phyloP scores from a whole-genome alignment of 2,329 filamentous ascomycete genomes.

The Talaromyces piceae region DNA sequence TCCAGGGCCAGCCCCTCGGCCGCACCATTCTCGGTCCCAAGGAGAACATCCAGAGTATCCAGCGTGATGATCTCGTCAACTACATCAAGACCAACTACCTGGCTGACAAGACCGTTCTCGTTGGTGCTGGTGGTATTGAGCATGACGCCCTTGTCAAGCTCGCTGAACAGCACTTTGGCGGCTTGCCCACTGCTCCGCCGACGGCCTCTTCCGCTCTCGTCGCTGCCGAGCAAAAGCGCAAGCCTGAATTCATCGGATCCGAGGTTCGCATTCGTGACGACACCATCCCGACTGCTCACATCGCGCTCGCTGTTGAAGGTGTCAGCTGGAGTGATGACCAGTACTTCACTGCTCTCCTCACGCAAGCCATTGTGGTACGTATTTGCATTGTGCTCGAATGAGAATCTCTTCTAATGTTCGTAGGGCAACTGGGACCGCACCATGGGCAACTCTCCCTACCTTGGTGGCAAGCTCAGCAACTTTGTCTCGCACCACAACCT shows the following conservation, averaged over 20 bases:
- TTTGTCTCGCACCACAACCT: constrained; percentile 91
- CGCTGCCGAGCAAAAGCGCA: constrained; percentile 69
- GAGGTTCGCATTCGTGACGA: constrained; percentile 95
- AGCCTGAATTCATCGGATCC: constrained; percentile 92
- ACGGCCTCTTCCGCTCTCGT: constrained; percentile 65
- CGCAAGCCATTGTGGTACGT: constrained; percentile 77
- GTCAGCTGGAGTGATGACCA: constrained; percentile 99
- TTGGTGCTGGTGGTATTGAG: constrained; percentile 87
- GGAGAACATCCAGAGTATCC: constrained; percentile 97
- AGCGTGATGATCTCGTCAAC: constrained; percentile 78
- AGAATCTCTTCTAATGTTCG: constrained; percentile 1
- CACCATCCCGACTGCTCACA: constrained; percentile 91
- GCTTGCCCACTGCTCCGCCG: constrained; percentile 66
- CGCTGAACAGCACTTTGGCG: constrained; percentile 89
- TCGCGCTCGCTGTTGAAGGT: constrained; percentile 97
- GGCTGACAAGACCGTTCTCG: constrained; percentile 97
- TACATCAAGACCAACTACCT: constrained; percentile 99
- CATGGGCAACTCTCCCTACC: constrained; percentile 93
- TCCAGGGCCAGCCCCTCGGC: constrained; percentile 90
- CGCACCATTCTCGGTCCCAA: constrained; percentile 96
- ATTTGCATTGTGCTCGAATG: background rate
- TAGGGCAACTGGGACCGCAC: constrained; percentile 96
- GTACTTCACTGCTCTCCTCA: constrained; percentile 96
- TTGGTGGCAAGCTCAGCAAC: constrained; percentile 95
- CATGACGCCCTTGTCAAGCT: constrained; percentile 92